Conservation (phyloP, 2,329 filamentous ascomycete genomes). For the Trichoderma atroviride region DNA sequence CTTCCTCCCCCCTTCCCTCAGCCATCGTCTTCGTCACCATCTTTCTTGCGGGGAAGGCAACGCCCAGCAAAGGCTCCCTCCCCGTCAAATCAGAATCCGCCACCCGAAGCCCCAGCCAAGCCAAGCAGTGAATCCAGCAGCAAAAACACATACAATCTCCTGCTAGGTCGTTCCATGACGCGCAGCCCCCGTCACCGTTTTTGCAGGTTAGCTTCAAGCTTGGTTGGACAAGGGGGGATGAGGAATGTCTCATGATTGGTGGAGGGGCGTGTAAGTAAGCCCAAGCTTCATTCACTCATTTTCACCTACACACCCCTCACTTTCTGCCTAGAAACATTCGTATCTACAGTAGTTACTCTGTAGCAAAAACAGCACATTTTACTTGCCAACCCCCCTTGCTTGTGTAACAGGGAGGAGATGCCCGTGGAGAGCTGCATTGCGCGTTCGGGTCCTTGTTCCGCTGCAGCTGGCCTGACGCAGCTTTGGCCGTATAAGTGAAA, state of each 20-base stretch:
- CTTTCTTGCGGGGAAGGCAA: background rate
- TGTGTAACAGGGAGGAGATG: background rate
- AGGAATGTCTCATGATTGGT: background rate
- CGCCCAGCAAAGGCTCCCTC: background rate
- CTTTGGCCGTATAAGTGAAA: background rate
- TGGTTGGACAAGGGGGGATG: background rate
- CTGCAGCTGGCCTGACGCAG: background rate
- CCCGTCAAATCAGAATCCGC: background rate
- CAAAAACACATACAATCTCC: background rate
- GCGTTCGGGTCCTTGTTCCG: background rate
- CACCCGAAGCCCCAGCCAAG: background rate
- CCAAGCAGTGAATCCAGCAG: background rate
- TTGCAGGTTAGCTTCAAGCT: background rate
- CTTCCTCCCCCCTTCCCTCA: background rate
- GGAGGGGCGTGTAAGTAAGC: conserved; percentile 1
- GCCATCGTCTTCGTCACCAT: conserved; percentile 2
- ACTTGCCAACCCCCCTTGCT: background rate
- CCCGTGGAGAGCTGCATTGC: background rate
- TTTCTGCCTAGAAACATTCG: background rate
- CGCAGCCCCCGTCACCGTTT: conserved; percentile 22
- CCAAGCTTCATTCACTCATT: background rate
- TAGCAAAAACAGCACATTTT: background rate
- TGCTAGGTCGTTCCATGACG: background rate
- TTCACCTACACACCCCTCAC: background rate
- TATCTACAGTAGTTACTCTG: background rate